Evolutionary conservation across 768 basidiomycete species (phyloP).

Genomic region (Sporobolomyces phaffii): DNA sequence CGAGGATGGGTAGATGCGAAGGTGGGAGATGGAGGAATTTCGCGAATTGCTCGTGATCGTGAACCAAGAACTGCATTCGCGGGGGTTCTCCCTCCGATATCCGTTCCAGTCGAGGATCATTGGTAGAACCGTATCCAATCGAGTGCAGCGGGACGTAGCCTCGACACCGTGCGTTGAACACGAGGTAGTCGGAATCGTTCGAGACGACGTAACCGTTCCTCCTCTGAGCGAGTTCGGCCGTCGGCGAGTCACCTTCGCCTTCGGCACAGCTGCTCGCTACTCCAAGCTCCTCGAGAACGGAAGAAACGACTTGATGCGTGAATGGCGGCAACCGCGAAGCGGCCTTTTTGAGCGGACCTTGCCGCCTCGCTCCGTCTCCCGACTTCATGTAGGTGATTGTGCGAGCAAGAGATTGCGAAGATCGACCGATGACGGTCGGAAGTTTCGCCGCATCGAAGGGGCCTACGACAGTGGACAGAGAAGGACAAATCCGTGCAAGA

Average conservation of each 20-base stretch:
- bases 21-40: slow-evolving; percentile 15
- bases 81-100: background rate
- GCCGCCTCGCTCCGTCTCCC: background rate
- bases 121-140: slow-evolving; percentile 16
- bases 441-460: slow-evolving; percentile 29
- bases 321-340: slow-evolving; percentile 14
- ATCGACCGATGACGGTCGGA: slow-evolving; percentile 23
- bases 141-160: slow-evolving; percentile 32
- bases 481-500: too few species aligned
- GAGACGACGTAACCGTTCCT: slow-evolving; percentile 25
- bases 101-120: slow-evolving; percentile 2
- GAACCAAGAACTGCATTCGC: slow-evolving; percentile 9
- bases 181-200: slow-evolving; percentile 37
- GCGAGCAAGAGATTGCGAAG: slow-evolving; percentile 16
- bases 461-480: background rate
- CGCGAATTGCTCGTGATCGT: background rate
- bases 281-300: slow-evolving; percentile 16
- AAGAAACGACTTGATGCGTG: slow-evolving; percentile 14
- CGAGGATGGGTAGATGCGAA: slow-evolving; percentile 19
- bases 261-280: slow-evolving; percentile 14
- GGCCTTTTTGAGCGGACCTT: background rate
- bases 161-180: slow-evolving; percentile 17
- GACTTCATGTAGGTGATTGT: slow-evolving; percentile 30
- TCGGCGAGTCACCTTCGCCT: slow-evolving; percentile 34
- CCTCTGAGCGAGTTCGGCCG: slow-evolving; percentile 31